Conservation (phyloP, 441 rosid species). For the Manihot esculenta region DNA sequence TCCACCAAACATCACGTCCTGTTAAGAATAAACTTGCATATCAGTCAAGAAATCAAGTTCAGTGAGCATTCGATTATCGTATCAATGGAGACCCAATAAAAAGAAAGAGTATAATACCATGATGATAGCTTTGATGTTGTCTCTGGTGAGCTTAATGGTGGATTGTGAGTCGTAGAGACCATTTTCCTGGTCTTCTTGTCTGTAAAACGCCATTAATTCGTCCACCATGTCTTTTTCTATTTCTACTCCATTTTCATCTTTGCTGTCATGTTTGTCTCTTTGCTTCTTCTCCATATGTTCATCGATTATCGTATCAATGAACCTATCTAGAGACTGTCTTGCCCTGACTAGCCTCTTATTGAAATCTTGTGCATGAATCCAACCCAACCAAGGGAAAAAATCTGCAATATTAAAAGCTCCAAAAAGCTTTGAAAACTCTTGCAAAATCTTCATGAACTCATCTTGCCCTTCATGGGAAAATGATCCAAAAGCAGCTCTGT, state of each 20-base stretch:
- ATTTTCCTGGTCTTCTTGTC: slow-evolving; percentile 45
- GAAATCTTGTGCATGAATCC: slow-evolving; percentile 66
- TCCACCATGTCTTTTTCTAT: slow-evolving; percentile 67
- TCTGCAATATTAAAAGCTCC: slow-evolving; percentile 85
- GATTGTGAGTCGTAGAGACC: slow-evolving; percentile 49
- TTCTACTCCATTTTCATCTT: slow-evolving; percentile 24
- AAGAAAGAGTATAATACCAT: slow-evolving; percentile 44
- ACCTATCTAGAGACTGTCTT: slow-evolving; percentile 56
- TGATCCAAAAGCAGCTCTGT: slow-evolving; percentile 76
- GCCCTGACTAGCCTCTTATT: slow-evolving; percentile 48
- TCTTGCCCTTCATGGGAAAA: slow-evolving; percentile 58
- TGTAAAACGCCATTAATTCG: slow-evolving; percentile 62
- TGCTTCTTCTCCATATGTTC: slow-evolving; percentile 63
- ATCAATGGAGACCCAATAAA: too few relatives aligned
- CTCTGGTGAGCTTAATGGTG: slow-evolving; percentile 59
- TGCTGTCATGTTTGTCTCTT: not conserved
- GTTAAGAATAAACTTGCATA: not conserved
- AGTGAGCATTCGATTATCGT: too few relatives aligned
- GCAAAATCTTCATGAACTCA: slow-evolving; percentile 66
- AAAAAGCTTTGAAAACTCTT: slow-evolving; percentile 83
- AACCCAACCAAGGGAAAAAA: slow-evolving; percentile 58
- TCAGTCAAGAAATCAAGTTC: too few relatives aligned
- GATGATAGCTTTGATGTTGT: slow-evolving; percentile 81
- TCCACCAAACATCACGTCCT: slow-evolving; percentile 98
- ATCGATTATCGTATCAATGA: slow-evolving; percentile 69